Conservation (phyloP, 2,329 filamentous ascomycete species). For the Hypoxylon sp. region DNA sequence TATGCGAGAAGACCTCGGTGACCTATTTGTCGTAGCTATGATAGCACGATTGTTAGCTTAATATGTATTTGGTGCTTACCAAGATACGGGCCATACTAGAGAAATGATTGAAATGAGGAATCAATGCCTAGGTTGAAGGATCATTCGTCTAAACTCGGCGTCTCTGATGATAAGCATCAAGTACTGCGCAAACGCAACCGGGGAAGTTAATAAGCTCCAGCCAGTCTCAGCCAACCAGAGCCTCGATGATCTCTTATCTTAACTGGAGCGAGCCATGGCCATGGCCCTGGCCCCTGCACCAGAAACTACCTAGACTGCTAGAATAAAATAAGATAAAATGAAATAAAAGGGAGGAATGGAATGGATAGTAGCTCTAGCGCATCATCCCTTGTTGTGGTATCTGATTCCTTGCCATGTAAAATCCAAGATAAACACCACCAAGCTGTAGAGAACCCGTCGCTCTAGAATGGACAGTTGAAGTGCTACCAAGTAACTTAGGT, state of each 20-base stretch:
- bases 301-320: not conserved
- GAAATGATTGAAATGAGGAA: not conserved
- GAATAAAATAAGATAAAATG: slow-evolving; percentile 6
- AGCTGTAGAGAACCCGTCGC: not conserved
- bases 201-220: slow-evolving; percentile 8
- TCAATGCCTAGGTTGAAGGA: not conserved
- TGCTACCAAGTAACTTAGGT: too few relatives aligned
- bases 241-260: slow-evolving; percentile 21
- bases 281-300: not conserved
- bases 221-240: slow-evolving; percentile 20
- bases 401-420: too few relatives aligned
- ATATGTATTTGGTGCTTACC: not conserved
- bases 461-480: not conserved
- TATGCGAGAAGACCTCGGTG: not conserved
- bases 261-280: slow-evolving; percentile 13
- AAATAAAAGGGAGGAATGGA: slow-evolving; percentile 1
- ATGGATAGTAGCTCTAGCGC: slow-evolving; percentile 16
- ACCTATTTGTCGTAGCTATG: not conserved
- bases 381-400: slow-evolving; percentile 5
- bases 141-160: slow-evolving; percentile 1
- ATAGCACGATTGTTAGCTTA: not conserved
- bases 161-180: not conserved
- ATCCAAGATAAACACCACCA: slow-evolving; percentile 1
- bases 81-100: not conserved
- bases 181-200: not conserved